Base-by-base conservation (phyloP, 2,329 filamentous ascomycete genomes). In the Neonectria sp. region DNA sequence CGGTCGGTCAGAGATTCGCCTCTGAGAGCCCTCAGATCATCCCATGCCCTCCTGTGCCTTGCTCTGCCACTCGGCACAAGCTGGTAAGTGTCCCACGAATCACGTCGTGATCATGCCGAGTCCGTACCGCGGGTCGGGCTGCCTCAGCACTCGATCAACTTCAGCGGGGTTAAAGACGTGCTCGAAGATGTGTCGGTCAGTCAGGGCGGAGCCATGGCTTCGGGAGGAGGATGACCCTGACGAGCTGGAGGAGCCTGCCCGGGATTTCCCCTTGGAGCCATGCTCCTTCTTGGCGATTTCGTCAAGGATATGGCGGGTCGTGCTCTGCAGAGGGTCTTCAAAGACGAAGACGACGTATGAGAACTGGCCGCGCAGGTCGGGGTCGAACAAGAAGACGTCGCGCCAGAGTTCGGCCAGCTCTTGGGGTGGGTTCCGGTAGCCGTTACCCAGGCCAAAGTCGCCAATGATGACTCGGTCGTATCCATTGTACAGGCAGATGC, bases 401-500 rank as follows among this genome's bases (percentile, higher is more conserved):
- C 89, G 85, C 90, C 90, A 92, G 56, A 92, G 83, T 78, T 89
- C 86, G 37, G 90, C 90, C 60, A 92, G 82, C 77, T 91, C 89
- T 75, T 86, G 85, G 1, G 90, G 88, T 46, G 90, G 90, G 77
- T 92, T 92, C 72, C 88, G 86, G 76, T 89, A 88, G 43, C 85
- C 84, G 68, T 90, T 90, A 52, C 90, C 90, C 7, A 91, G 82
- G 2, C 90, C 90, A 75, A 91, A 92, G 71, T 90, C 90, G 25
- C 89, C 89, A 65, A 92, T 86, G 57, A 90, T 88, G 25, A 92
- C 82, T 65, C 86, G 84, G 46, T 83, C 81, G 74, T 90, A 89
- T 65, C 84, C 82, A 73, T 89, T 86, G 74, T 86, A 88, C 21
- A 88, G 88, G 69, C 92, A 93, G 69, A 94, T 93, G 53, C 90